Conservation (phyloP, 2,329 filamentous ascomycete genomes). For the Lachnellula willkommii region DNA sequence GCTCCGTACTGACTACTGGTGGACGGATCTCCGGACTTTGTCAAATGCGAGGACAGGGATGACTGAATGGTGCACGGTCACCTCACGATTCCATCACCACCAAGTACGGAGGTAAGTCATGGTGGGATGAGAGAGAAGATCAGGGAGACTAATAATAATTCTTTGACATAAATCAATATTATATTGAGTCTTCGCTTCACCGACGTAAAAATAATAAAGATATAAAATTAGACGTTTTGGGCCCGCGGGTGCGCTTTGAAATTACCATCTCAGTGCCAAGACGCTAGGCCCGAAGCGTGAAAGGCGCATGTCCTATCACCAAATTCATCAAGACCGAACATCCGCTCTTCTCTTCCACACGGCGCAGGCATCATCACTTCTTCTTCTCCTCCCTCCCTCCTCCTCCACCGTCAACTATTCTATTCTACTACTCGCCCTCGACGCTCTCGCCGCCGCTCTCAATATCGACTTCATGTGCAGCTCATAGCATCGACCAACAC, state of each 20-base stretch:
- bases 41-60: too few relatives aligned
- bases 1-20: too few relatives aligned
- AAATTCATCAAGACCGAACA: background rate
- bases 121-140: too few relatives aligned
- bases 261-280: background rate
- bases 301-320: background rate
- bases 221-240: background rate
- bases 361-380: slow-evolving; percentile 2
- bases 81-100: too few relatives aligned
- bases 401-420: slow-evolving; percentile 1
- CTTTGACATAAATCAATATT: background rate
- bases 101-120: too few relatives aligned
- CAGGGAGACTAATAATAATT: background rate
- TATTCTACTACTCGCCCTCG: background rate
- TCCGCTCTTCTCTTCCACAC: background rate
- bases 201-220: background rate
- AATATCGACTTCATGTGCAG: slow-evolving; percentile 28
- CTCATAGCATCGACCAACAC: slow-evolving; percentile 19
- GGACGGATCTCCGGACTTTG: background rate
- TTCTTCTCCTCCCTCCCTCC: slow-evolving; percentile 1
- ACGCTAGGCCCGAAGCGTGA: background rate
- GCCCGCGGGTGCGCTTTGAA: background rate
- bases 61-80: background rate
- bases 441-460: slow-evolving; percentile 6
- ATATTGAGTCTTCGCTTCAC: background rate